Evolutionary conservation across 1,139 yeast genomes (phyloP).

Genomic region (Geotrichum bryndzae): DNA sequence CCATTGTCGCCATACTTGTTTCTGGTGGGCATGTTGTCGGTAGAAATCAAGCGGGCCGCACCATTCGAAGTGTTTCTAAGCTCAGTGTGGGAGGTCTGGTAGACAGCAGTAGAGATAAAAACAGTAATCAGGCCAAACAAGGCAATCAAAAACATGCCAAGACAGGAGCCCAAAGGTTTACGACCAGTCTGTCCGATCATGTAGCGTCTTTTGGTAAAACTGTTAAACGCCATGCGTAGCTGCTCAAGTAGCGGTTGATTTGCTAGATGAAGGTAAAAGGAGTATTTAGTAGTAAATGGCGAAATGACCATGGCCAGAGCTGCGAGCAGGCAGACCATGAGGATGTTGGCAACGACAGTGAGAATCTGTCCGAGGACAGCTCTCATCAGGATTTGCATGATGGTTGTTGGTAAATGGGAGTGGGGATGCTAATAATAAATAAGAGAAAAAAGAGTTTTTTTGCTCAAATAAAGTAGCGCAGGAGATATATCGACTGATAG

Average conservation of each 20-base stretch:
- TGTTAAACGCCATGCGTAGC: slow-evolving; percentile 13
- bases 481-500: not conserved
- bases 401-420: not conserved
- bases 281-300: slow-evolving; percentile 14
- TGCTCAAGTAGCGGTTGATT: slow-evolving; percentile 17
- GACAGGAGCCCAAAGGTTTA: slow-evolving; percentile 11
- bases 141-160: slow-evolving; percentile 11
- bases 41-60: slow-evolving; percentile 4
- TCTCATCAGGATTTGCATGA: slow-evolving; percentile 12
- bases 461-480: not conserved
- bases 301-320: slow-evolving; percentile 13
- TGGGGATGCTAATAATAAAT: not conserved
- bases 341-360: slow-evolving; percentile 13
- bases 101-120: slow-evolving; percentile 16
- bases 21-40: slow-evolving; percentile 1
- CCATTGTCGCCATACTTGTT: slow-evolving; percentile 6
- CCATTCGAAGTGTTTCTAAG: slow-evolving; percentile 7
- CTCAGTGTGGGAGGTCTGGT: slow-evolving; percentile 13
- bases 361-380: slow-evolving; percentile 16
- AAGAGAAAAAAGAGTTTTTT: not conserved
- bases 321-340: slow-evolving; percentile 9
- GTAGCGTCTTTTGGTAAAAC: slow-evolving; percentile 16
- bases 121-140: slow-evolving; percentile 9
- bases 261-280: slow-evolving; percentile 10
- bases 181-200: slow-evolving; percentile 20